Percentiles rank a stretch among this genome's conserved stretches.
These are phyloP conservation scores for Candida silvatica DNA, from an alignment of 805 yeast species.

Conservation along the genomic window DNA sequence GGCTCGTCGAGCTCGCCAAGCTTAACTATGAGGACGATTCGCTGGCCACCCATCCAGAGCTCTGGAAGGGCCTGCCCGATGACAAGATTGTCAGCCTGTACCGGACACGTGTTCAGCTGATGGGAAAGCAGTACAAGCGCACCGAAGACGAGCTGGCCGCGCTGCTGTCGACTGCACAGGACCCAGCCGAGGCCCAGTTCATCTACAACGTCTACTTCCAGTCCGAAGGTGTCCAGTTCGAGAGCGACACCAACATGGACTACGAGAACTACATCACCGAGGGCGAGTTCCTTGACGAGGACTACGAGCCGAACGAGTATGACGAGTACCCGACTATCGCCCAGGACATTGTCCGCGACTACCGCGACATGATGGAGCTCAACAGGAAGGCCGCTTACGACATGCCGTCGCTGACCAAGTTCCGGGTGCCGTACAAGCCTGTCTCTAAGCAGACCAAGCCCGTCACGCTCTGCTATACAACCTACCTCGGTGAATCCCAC, in stretches of 20 bases:
- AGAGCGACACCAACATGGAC: constrained; percentile 31
- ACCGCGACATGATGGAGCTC: constrained; percentile 67
- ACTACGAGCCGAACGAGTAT: constrained; percentile 35
- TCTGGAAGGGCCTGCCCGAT: constrained; percentile 64
- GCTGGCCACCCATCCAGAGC: constrained; percentile 52
- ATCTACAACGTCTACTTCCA: constrained; percentile 26
- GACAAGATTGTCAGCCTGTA: constrained; percentile 54
- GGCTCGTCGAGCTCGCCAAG: too few relatives aligned
- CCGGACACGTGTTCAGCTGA: constrained; percentile 41
- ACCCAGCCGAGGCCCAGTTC: constrained; percentile 18
- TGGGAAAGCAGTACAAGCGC: constrained; percentile 43
- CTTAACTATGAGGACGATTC: constrained; percentile 14
- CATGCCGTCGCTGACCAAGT: constrained; percentile 75
- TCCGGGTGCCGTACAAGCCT: constrained; percentile 59
- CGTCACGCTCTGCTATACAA: constrained; percentile 60
- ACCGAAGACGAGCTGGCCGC: constrained; percentile 49
- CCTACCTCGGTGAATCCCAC: constrained; percentile 64
- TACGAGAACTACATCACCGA: constrained; percentile 31
- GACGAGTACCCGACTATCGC: constrained; percentile 66
- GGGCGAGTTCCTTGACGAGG: constrained; percentile 22
- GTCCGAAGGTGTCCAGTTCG: constrained; percentile 35
- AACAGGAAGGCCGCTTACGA: constrained; percentile 87
- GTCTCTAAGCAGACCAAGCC: constrained; percentile 37
- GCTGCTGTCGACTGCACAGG: constrained; percentile 34
- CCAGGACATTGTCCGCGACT: constrained; percentile 61